Evolutionary conservation across 352 stramenopile species (phyloP).

Genomic region (Globisporangium lucens): DNA sequence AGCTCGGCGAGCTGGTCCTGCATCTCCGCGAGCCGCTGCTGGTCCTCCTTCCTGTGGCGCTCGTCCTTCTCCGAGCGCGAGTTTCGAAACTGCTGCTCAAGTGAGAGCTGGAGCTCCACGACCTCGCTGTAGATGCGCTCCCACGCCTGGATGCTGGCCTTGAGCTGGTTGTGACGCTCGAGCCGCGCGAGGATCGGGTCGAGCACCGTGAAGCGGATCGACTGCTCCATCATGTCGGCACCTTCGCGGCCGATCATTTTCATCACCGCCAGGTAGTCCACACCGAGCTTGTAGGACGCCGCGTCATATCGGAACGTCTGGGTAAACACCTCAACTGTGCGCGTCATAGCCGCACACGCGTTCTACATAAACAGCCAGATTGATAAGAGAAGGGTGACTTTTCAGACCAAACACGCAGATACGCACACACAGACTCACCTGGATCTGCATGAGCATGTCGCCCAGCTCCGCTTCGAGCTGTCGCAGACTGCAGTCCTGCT

Average conservation of each 20-base stretch:
- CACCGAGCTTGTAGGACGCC: constrained; percentile 27
- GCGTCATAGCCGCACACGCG: constrained; percentile 42
- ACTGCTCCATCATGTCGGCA: constrained; percentile 69
- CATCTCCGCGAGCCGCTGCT: constrained; percentile 33
- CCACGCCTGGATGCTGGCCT: constrained; percentile 32
- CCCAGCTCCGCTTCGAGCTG: constrained; percentile 43
- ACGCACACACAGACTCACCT: constrained; percentile 23
- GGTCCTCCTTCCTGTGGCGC: constrained; percentile 31
- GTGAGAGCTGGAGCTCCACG: constrained; percentile 22
- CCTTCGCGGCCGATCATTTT: constrained; percentile 54
- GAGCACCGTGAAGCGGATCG: constrained; percentile 72
- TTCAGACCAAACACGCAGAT: neutral
- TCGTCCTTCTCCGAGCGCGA: constrained; percentile 43
- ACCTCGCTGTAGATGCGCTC: constrained; percentile 27
- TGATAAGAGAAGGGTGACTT: neutral
- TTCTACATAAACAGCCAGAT: constrained; percentile 14
- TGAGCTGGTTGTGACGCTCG: constrained; percentile 47
- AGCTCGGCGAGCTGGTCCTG: constrained; percentile 33
- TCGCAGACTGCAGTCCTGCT: constrained; percentile 45
- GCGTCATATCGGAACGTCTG: constrained; percentile 43
- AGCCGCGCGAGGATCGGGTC: constrained; percentile 57
- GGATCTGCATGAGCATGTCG: constrained; percentile 58
- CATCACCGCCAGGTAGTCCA: constrained; percentile 46
- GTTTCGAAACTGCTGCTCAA: constrained; percentile 22
- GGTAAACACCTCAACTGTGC: constrained; percentile 51